Base-by-base conservation (phyloP, 225 moss, liverwort and hornwort genomes). In the Anthoceros angustus region DNA sequence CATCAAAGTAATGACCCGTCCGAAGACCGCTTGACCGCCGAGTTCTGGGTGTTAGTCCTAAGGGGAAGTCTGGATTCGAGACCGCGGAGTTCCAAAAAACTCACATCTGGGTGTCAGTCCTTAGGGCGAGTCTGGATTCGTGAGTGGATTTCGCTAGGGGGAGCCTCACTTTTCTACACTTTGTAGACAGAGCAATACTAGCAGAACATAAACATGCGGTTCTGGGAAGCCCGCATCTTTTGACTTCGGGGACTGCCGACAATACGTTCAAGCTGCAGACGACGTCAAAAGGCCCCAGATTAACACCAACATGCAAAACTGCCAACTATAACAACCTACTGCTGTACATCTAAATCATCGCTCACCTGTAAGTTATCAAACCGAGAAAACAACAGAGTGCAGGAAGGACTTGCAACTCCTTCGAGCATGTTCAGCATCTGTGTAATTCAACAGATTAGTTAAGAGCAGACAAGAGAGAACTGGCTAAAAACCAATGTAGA, bases 341-440 rank as follows among this genome's bases (percentile, higher is more conserved):
- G 0, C 63, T 40, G 42, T 10, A 46, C 21, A 10, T 10, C 9
- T 41, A 16, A 11, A 10, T 62, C 41, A 77, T 45, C 62, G 69
- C 72, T 70, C 67, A 91, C 88, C 84, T 98, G 91, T 18, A 89
- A 66, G 71, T 78, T 86, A 62, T 98, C 98, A 49, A 81, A 86
- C 39, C 81, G 87, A 20, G 86, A 87, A 66, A 92, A 86, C 18
- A 92, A 70, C 0, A 92, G 73, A 40, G 84, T 89, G 72, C 84
- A 92, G 8, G 89, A 83, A 40, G 81, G 86, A 74, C 67, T 74
- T 40, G 76, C 82, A 12, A 80, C 78, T 39, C 92, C 89, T 66
- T 87, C 87, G 73, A 83, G 41, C 63, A 80, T 76, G 78, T 92
- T 92, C 26, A 84, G 76, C 20, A 98, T 70, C 92, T 92, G 85